Evolutionary conservation across 257 asterid genomes (phyloP).

Genomic region (Solanum peruvianum): DNA sequence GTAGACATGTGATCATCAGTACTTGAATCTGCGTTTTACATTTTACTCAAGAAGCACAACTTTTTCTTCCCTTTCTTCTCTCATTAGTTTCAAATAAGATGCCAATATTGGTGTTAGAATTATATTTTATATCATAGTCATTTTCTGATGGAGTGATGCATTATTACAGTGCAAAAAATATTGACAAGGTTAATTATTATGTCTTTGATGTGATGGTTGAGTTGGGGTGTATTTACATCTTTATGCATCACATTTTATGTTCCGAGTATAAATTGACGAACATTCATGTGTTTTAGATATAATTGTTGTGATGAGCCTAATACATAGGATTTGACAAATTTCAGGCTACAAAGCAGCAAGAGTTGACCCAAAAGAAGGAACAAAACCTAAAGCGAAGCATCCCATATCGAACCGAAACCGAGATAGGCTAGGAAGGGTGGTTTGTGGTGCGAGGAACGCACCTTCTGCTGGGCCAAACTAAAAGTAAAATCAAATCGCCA

Average conservation of each 20-base stretch:
- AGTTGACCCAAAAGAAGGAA: neutral
- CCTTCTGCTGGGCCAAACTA: no score
- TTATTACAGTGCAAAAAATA: neutral
- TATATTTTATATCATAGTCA: neutral
- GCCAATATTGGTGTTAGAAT: neutral
- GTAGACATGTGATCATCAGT: neutral
- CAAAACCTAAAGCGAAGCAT: no score
- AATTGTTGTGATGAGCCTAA: neutral
- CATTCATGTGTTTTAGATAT: no score
- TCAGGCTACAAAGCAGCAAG: neutral
- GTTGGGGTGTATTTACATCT: no score
- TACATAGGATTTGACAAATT: neutral
- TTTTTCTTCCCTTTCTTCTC: neutral
- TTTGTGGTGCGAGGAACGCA: no score
- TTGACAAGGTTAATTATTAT: no score
- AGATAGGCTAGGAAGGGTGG: neutral
- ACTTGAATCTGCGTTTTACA: neutral
- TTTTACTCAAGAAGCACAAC: neutral
- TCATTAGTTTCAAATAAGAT: neutral
- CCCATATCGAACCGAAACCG: neutral
- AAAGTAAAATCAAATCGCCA: no score
- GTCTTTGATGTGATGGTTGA: no score
- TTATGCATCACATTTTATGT: no score
- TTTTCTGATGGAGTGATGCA: neutral
- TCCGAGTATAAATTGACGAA: no score